phyloP scores from a whole-genome alignment of 2,329 filamentous ascomycete genomes.

The Hymenoscyphus albidus region DNA sequence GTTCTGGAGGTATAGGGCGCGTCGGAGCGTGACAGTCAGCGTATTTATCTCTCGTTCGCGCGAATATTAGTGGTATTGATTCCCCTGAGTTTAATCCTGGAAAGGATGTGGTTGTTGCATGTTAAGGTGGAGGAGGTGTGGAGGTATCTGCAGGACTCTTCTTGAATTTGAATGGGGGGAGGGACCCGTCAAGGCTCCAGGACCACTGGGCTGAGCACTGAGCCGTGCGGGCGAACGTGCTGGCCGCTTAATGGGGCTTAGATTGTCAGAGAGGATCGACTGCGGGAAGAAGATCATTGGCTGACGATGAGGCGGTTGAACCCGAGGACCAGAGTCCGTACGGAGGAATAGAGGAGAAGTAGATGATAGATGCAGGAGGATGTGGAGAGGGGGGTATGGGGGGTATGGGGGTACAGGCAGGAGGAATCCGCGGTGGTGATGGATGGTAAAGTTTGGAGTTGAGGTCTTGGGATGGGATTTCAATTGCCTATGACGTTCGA shows the following conservation, averaged over 20 bases:
- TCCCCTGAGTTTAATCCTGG: slow-evolving; percentile 9
- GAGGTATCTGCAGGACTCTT: slow-evolving; percentile 5
- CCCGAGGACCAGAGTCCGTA: background rate
- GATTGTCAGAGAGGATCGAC: slow-evolving; percentile 3
- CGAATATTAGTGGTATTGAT: background rate
- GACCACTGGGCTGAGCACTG: slow-evolving; percentile 15
- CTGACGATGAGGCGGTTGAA: background rate
- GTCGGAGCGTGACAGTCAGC: background rate
- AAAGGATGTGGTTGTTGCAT: slow-evolving; percentile 5
- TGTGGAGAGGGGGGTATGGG: background rate
- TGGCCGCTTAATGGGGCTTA: slow-evolving; percentile 10
- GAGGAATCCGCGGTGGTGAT: too few relatives aligned
- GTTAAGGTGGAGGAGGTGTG: background rate
- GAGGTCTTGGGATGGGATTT: background rate
- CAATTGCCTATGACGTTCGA: background rate
- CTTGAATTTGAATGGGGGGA: slow-evolving; percentile 8
- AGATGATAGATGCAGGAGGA: background rate
- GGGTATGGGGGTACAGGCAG: background rate
- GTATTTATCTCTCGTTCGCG: background rate
- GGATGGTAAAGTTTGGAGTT: too few relatives aligned
- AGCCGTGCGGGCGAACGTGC: slow-evolving; percentile 12
- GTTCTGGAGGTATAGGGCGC: background rate
- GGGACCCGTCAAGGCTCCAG: too few relatives aligned
- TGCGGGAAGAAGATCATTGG: slow-evolving; percentile 5
- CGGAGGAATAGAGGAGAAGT: background rate